Percentiles rank a stretch among this genome's conserved stretches.
These are phyloP conservation scores for Ceratobasidium sp. DNA, from an alignment of 1,284 basidiomycete genomes.

Conservation along the genomic window DNA sequence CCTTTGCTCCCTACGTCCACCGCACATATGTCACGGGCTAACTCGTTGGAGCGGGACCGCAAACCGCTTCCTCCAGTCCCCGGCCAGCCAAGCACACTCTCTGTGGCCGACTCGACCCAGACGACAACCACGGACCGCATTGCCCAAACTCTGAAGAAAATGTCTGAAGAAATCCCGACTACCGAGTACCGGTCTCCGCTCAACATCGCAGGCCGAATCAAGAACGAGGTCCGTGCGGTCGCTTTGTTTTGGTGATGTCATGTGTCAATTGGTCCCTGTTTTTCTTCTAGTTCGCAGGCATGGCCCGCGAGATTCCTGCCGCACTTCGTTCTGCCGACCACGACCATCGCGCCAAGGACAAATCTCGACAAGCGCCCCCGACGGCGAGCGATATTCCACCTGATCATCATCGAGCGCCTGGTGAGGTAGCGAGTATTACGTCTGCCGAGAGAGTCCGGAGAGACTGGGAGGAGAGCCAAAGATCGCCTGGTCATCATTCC, in stretches of 20 bases:
- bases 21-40: slow-evolving; percentile 33
- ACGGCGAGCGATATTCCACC: neutral
- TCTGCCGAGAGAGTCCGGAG: slow-evolving; percentile 39
- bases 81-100: neutral
- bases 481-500: slow-evolving; percentile 7
- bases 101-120: slow-evolving; percentile 23
- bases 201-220: slow-evolving; percentile 36
- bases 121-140: slow-evolving; percentile 22
- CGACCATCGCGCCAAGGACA: slow-evolving; percentile 19
- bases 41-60: slow-evolving; percentile 41
- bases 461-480: slow-evolving; percentile 40
- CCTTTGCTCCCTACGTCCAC: slow-evolving; percentile 33
- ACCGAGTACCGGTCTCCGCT: slow-evolving; percentile 42
- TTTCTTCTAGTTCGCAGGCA: slow-evolving; percentile 34
- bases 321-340: slow-evolving; percentile 8
- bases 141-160: slow-evolving; percentile 35
- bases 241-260: slow-evolving; percentile 45
- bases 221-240: slow-evolving; percentile 37
- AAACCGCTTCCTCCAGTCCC: slow-evolving; percentile 42
- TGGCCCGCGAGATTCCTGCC: slow-evolving; percentile 28
- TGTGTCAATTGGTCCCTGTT: slow-evolving; percentile 38
- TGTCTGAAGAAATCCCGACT: slow-evolving; percentile 32
- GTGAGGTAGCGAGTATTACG: slow-evolving; percentile 29
- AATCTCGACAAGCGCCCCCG: neutral
- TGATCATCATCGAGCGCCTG: slow-evolving; percentile 23